These are phyloP conservation scores for Mortierella antarctica DNA, from an alignment of 192 early-diverging fungal genomes.

Conservation along the genomic window DNA sequence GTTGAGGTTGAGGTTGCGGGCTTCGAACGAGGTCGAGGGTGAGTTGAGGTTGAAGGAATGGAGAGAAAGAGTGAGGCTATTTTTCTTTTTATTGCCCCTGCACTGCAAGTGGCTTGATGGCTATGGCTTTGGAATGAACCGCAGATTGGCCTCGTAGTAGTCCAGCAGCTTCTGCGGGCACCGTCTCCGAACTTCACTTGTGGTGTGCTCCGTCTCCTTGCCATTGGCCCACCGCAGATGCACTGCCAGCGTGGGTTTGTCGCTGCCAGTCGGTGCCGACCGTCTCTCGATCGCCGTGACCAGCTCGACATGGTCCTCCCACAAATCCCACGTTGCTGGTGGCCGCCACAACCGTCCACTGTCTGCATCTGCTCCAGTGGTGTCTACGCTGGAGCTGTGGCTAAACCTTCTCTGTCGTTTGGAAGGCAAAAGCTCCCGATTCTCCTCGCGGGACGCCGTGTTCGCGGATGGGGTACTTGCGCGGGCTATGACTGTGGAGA, in stretches of 20 bases:
- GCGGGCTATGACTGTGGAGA: not conserved
- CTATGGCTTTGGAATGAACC: conserved; percentile 32
- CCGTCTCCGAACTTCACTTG: conserved; percentile 37
- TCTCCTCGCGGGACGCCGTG: no score
- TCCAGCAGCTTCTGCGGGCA: conserved; percentile 57
- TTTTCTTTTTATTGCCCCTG: no score
- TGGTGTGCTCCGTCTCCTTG: conserved; percentile 39
- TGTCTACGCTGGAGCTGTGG: not conserved
- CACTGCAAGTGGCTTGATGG: not conserved
- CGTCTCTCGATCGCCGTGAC: conserved; percentile 13
- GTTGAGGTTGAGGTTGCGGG: not conserved
- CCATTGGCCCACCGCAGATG: conserved; percentile 60
- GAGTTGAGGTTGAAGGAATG: not conserved
- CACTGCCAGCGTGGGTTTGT: conserved; percentile 29
- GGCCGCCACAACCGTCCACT: conserved; percentile 1
- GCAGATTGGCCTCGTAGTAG: conserved; percentile 60
- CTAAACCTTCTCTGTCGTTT: not conserved
- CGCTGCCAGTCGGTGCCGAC: not conserved
- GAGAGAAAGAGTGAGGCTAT: not conserved
- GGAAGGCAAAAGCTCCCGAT: not conserved
- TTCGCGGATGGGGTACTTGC: no score
- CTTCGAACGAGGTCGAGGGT: not conserved
- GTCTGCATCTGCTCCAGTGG: not conserved
- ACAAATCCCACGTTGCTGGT: conserved; percentile 5
- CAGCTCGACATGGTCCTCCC: conserved; percentile 17